Evolutionary conservation across 441 rosid species (phyloP).

Genomic region (Bruguiera hainesii): DNA sequence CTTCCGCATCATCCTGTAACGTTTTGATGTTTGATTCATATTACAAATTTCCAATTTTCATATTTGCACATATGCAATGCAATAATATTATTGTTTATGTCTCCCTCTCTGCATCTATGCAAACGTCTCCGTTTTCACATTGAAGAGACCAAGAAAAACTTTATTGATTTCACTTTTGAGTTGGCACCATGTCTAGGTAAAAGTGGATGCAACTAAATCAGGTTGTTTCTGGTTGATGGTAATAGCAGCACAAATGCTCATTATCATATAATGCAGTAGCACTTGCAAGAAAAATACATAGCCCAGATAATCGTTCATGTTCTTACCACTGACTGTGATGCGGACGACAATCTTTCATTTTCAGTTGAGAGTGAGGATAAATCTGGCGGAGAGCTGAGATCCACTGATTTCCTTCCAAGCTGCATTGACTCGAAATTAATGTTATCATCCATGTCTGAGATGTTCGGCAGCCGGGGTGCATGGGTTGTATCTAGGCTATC

Average conservation of each 20-base stretch:
- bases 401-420: conserved; percentile 49
- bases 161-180: too few relatives aligned
- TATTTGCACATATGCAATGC: background rate
- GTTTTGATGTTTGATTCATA: background rate
- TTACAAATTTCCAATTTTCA: background rate
- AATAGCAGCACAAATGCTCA: background rate
- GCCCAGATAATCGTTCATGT: background rate
- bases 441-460: conserved; percentile 49
- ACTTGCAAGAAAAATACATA: background rate
- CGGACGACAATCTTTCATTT: conserved; percentile 38
- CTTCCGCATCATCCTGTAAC: conserved; percentile 78
- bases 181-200: too few relatives aligned
- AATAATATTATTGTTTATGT: background rate
- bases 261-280: background rate
- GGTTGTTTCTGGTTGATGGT: too few relatives aligned
- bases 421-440: conserved; percentile 48
- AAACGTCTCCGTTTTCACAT: too few relatives aligned
- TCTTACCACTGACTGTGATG: conserved; percentile 44
- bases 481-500: conserved; percentile 41
- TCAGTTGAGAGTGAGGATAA: conserved; percentile 43
- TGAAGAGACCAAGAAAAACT: too few relatives aligned
- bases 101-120: too few relatives aligned
- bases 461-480: conserved; percentile 49
- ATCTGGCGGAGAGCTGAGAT: conserved; percentile 39
- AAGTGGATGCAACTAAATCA: too few relatives aligned